phyloP scores from a whole-genome alignment of 495 filamentous ascomycete species.

The Talaromyces trachyspermus region DNA sequence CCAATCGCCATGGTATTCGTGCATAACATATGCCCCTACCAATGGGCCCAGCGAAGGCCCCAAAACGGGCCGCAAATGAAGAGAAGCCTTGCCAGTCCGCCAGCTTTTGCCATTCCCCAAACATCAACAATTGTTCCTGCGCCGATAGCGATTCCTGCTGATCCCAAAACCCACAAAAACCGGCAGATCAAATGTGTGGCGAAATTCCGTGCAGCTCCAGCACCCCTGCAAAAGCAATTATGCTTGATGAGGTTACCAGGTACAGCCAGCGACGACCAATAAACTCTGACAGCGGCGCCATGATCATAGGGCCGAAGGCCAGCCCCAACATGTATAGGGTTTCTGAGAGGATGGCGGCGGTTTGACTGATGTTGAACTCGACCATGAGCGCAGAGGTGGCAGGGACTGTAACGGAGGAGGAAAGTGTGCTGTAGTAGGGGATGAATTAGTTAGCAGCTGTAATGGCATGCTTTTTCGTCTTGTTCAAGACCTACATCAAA shows the following conservation, averaged over 20 bases:
- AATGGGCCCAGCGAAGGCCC: slow-evolving; percentile 3
- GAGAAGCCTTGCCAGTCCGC: not conserved
- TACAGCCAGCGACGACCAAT: slow-evolving; percentile 47
- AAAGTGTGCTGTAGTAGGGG: not conserved
- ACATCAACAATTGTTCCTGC: slow-evolving; percentile 7
- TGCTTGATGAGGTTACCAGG: slow-evolving; percentile 29
- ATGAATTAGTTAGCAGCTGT: not conserved
- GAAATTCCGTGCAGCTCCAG: slow-evolving; percentile 1
- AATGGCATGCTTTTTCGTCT: not conserved
- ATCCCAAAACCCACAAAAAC: not conserved
- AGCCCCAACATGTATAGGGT: slow-evolving; percentile 42
- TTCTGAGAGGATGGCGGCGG: slow-evolving; percentile 17
- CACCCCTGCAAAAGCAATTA: not conserved
- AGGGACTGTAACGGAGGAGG: not conserved
- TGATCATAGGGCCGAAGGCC: slow-evolving; percentile 44
- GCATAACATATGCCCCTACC: slow-evolving; percentile 2
- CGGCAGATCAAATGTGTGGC: slow-evolving; percentile 4
- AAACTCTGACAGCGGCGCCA: slow-evolving; percentile 52
- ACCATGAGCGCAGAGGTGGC: slow-evolving; percentile 15
- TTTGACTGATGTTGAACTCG: slow-evolving; percentile 23
- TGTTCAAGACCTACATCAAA: slow-evolving; percentile 4
- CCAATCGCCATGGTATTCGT: slow-evolving; percentile 1
- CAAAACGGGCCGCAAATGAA: not conserved
- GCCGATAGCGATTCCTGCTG: slow-evolving; percentile 3
- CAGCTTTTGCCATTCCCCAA: not conserved